Conservation (phyloP, 371 early-diverging fungal species). For the Saksenaea oblongispora region DNA sequence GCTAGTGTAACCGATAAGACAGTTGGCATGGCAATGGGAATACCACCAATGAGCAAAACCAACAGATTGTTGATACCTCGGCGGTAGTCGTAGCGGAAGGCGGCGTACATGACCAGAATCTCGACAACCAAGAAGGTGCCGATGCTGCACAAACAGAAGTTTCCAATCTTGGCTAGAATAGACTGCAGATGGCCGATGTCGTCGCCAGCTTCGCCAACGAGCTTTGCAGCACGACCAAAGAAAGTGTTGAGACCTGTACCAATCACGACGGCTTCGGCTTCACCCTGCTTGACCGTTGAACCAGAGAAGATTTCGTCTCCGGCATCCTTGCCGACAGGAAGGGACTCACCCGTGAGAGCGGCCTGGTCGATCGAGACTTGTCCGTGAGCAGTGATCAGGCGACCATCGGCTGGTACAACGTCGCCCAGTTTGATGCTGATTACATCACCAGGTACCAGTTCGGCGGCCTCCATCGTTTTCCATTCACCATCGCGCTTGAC, state of each 20-base stretch:
- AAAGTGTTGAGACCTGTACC: conserved; percentile 87
- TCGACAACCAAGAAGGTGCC: conserved; percentile 75
- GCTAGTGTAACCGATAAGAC: conserved; percentile 93
- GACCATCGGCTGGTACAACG: conserved; percentile 80
- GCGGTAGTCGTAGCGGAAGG: conserved; percentile 72
- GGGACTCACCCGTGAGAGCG: conserved; percentile 85
- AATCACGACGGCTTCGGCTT: conserved; percentile 87
- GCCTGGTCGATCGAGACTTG: conserved; percentile 74
- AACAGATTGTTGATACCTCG: conserved; percentile 75
- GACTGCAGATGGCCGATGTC: conserved; percentile 91
- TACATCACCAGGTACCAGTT: conserved; percentile 78
- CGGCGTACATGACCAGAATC: conserved; percentile 81
- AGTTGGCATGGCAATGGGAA: conserved; percentile 83
- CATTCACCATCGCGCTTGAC: conserved; percentile 64
- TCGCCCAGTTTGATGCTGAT: conserved; percentile 78
- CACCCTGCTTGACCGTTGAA: conserved; percentile 92
- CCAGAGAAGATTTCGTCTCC: conserved; percentile 77
- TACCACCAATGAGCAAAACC: conserved; percentile 81
- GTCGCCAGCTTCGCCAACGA: conserved; percentile 77
- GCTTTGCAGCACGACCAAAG: conserved; percentile 88
- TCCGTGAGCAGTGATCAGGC: conserved; percentile 55
- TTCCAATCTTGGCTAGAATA: conserved; percentile 90
- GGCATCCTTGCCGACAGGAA: conserved; percentile 72
- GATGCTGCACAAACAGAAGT: conserved; percentile 78
- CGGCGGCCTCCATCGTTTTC: conserved; percentile 56